phyloP scores from a whole-genome alignment of 345 rosid genomes.

The Anastatica hierochuntica region DNA sequence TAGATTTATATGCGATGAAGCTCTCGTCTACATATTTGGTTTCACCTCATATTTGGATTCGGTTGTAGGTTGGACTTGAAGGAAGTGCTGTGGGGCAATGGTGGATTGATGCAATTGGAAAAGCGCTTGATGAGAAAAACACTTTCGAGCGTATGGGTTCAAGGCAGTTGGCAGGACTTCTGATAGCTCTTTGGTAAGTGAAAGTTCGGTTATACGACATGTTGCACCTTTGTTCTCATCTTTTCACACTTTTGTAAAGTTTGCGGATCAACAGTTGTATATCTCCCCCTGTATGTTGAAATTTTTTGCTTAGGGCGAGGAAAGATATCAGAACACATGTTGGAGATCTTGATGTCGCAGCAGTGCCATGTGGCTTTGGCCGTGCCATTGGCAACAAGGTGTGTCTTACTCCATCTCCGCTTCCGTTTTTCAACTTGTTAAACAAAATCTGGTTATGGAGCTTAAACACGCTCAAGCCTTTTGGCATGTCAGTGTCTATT shows the following conservation, averaged over 20 bases:
- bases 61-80: conserved; percentile 89
- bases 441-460: no score
- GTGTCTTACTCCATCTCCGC: conserved; percentile 44
- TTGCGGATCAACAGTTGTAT: no score
- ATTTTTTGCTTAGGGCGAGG: conserved; percentile 60
- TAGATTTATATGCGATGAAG: no score
- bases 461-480: conserved; percentile 35
- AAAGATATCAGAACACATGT: conserved; percentile 72
- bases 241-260: no score
- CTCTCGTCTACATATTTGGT: no score
- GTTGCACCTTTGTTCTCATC: background rate
- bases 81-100: conserved; percentile 87
- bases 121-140: conserved; percentile 62
- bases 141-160: conserved; percentile 97
- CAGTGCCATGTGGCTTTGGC: conserved; percentile 98
- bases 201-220: background rate
- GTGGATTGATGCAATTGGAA: conserved; percentile 94
- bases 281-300: conserved; percentile 8
- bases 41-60: no score
- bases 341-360: conserved; percentile 94
- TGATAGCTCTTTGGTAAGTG: conserved; percentile 80
- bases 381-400: conserved; percentile 99
- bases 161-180: conserved; percentile 87
- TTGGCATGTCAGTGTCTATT: conserved; percentile 48
- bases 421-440: conserved; percentile 6